Percentiles rank a stretch among this genome's conserved stretches.
phyloP scores from a whole-genome alignment of 768 basidiomycete species.

The Cyathus striatus region DNA sequence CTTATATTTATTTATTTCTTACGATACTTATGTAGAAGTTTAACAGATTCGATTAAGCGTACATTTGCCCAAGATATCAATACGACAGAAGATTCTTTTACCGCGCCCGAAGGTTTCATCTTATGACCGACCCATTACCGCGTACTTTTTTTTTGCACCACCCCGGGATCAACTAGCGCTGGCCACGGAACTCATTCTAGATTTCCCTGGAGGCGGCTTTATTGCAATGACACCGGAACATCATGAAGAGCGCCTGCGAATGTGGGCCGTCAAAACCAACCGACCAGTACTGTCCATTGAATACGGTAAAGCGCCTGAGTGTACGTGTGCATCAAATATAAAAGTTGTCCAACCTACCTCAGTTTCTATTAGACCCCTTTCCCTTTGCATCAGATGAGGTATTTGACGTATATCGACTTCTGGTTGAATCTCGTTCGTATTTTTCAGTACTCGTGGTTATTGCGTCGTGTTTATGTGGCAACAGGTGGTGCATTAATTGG shows the following conservation, averaged over 20 bases:
- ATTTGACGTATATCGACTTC: slow-evolving; percentile 81
- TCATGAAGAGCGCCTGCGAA: slow-evolving; percentile 88
- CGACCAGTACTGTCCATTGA: slow-evolving; percentile 83
- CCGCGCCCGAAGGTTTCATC: slow-evolving; percentile 74
- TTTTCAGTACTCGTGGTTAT: background rate
- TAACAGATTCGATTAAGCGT: slow-evolving; percentile 64
- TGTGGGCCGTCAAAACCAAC: slow-evolving; percentile 78
- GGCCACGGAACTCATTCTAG: slow-evolving; percentile 79
- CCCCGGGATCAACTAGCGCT: slow-evolving; percentile 57
- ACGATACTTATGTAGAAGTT: slow-evolving; percentile 2
- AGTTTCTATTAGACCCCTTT: slow-evolving; percentile 94
- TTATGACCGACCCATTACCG: slow-evolving; percentile 79
- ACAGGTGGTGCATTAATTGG: slow-evolving; percentile 73
- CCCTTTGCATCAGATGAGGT: slow-evolving; percentile 95
- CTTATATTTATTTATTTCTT: slow-evolving; percentile 1
- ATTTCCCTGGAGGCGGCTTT: slow-evolving; percentile 95
- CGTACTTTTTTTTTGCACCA: slow-evolving; percentile 77
- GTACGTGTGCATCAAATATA: slow-evolving; percentile 46
- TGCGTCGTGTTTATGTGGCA: slow-evolving; percentile 1
- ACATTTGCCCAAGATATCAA: slow-evolving; percentile 52
- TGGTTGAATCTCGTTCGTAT: slow-evolving; percentile 63
- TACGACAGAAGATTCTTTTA: slow-evolving; percentile 74
- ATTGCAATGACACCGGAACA: slow-evolving; percentile 95
- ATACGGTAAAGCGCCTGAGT: slow-evolving; percentile 96
- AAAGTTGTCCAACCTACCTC: no score